Percentiles rank a stretch among this genome's conserved stretches.
Evolutionary conservation across 1,284 basidiomycete species (phyloP).

Genomic region (Trametes hirsuta): DNA sequence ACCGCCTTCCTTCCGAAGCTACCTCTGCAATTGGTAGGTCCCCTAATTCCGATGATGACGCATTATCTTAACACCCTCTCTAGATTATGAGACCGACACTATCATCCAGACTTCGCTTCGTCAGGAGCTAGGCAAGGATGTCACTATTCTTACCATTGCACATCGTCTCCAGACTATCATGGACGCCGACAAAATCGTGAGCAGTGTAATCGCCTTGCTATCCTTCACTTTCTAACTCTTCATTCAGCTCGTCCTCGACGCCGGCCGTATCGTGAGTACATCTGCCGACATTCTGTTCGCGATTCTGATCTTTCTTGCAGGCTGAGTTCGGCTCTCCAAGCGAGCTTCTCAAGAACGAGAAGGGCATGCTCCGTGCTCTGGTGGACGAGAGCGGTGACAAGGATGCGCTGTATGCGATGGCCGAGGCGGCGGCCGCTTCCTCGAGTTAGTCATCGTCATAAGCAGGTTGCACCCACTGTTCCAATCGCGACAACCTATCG

Average conservation of each 20-base stretch:
- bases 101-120: conserved; percentile 49
- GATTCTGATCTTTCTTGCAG: conserved; percentile 9
- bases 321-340: conserved; percentile 41
- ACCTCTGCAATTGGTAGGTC: conserved; percentile 54
- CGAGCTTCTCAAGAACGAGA: conserved; percentile 38
- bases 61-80: neutral
- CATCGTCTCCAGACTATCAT: conserved; percentile 72
- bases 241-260: conserved; percentile 39
- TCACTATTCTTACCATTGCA: conserved; percentile 64
- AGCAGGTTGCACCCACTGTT: neutral
- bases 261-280: conserved; percentile 33
- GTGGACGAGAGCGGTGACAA: conserved; percentile 44
- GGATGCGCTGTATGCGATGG: conserved; percentile 37
- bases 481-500: neutral
- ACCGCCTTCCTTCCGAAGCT: conserved; percentile 26
- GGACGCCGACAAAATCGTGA: conserved; percentile 42
- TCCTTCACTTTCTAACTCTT: neutral
- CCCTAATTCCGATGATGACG: neutral
- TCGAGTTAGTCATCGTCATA: neutral
- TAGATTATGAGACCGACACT: conserved; percentile 29
- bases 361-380: conserved; percentile 38
- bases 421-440: conserved; percentile 4
- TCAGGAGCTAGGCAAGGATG: conserved; percentile 50
- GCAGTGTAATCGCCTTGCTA: conserved; percentile 27
- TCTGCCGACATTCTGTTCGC: too few species aligned